Conservation (phyloP, 257 asterid species). For the Jaltomata sinuosa region DNA sequence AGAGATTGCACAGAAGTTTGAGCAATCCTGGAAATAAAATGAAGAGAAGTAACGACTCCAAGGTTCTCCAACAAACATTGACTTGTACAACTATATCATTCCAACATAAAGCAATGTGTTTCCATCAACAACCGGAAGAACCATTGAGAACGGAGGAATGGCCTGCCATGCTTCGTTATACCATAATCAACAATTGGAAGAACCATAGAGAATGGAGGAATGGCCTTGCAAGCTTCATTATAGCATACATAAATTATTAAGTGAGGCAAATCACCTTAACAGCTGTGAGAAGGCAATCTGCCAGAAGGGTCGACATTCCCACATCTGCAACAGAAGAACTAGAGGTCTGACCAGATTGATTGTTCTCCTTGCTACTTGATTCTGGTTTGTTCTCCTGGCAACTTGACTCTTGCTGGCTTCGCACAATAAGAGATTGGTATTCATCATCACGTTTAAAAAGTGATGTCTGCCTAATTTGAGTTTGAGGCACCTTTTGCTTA, state of each 20-base stretch:
- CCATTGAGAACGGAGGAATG: not conserved
- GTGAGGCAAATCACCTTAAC: slow-evolving; percentile 41
- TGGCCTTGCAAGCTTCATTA: not conserved
- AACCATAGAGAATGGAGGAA: too few relatives aligned
- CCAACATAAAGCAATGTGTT: not conserved
- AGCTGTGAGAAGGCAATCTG: slow-evolving; percentile 69
- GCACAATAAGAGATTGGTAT: slow-evolving; percentile 8
- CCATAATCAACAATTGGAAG: not conserved
- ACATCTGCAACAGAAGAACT: slow-evolving; percentile 35
- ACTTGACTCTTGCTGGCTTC: slow-evolving; percentile 40
- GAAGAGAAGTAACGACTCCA: not conserved
- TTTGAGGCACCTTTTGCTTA: slow-evolving; percentile 13
- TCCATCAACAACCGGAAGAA: not conserved
- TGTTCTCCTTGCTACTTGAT: slow-evolving; percentile 18
- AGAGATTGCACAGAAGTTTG: not conserved
- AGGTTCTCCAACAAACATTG: not conserved
- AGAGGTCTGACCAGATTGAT: slow-evolving; percentile 29
- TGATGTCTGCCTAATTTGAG: slow-evolving; percentile 23
- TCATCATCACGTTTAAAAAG: slow-evolving; percentile 14
- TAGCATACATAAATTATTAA: not conserved
- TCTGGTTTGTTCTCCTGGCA: slow-evolving; percentile 25
- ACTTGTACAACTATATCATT: not conserved
- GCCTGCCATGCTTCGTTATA: not conserved
- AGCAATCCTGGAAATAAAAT: not conserved
- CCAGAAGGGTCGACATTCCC: slow-evolving; percentile 44